phyloP scores from a whole-genome alignment of 257 asterid species.

The Leonotis leonurus region DNA sequence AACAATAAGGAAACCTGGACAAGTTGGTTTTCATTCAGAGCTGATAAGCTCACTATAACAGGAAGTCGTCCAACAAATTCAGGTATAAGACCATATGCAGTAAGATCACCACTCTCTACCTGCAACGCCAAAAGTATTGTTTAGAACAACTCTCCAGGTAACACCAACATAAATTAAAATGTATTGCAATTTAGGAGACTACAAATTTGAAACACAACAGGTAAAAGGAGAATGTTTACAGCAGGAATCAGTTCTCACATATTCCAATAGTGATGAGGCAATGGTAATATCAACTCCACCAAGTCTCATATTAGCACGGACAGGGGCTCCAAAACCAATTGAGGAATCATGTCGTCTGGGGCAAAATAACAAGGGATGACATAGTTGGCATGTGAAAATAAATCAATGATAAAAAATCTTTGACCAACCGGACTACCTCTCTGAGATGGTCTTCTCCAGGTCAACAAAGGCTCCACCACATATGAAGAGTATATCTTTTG shows the following conservation, averaged over 20 bases:
- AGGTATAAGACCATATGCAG: constrained; percentile 90
- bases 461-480: constrained; percentile 95
- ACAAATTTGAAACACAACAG: not conserved
- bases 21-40: constrained; percentile 82
- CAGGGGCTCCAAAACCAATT: constrained; percentile 92
- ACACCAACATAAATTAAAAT: constrained; percentile 12
- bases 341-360: constrained; percentile 80
- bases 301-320: constrained; percentile 65
- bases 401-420: constrained; percentile 8
- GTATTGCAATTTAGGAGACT: not conserved
- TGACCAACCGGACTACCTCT: constrained; percentile 45
- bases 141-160: constrained; percentile 13
- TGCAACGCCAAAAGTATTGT: constrained; percentile 29
- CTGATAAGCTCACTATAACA: constrained; percentile 68
- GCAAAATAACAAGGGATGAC: constrained; percentile 17
- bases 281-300: constrained; percentile 50
- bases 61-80: constrained; percentile 96
- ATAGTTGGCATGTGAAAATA: not conserved
- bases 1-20: constrained; percentile 53
- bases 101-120: constrained; percentile 89
- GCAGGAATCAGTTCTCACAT: constrained; percentile 36
- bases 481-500: constrained; percentile 75
- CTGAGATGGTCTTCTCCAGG: constrained; percentile 85
- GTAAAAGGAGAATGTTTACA: constrained; percentile 5
- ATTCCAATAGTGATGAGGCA: constrained; percentile 72